Evolutionary conservation across 1,284 basidiomycete species (phyloP).

Genomic region (Wallemia ichthyophaga): DNA sequence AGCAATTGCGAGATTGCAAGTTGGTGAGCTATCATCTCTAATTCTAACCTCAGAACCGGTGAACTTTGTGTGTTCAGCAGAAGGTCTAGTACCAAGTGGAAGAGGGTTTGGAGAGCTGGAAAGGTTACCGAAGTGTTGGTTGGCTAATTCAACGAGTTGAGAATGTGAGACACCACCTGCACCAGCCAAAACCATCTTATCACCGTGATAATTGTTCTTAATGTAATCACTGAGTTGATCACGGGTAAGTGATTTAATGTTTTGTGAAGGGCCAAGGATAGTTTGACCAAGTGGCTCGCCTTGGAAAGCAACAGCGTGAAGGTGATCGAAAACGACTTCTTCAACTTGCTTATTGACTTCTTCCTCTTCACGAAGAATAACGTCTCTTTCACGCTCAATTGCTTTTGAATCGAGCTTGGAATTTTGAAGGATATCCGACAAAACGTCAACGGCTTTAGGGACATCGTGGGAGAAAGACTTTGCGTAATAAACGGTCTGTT

Average conservation of each 20-base stretch:
- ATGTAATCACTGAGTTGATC: conserved; percentile 77
- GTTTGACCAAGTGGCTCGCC: conserved; percentile 81
- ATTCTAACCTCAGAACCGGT: conserved; percentile 85
- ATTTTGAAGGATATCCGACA: conserved; percentile 93
- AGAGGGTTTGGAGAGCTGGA: conserved; percentile 68
- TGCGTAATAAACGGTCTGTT: conserved; percentile 98
- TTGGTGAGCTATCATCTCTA: conserved; percentile 67
- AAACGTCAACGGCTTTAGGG: conserved; percentile 70
- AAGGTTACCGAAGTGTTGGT: conserved; percentile 70
- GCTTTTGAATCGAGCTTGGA: conserved; percentile 70
- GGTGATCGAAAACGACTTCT: conserved; percentile 95
- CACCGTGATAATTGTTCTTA: conserved; percentile 89
- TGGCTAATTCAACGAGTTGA: conserved; percentile 75
- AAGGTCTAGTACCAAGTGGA: conserved; percentile 38
- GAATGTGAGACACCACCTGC: conserved; percentile 80
- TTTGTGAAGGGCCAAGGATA: conserved; percentile 84
- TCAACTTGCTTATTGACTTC: conserved; percentile 96
- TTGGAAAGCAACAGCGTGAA: conserved; percentile 90
- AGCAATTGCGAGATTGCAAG: conserved; percentile 79
- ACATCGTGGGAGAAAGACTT: conserved; percentile 97
- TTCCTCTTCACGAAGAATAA: conserved; percentile 90
- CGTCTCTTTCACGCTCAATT: conserved; percentile 85
- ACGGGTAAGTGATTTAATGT: conserved; percentile 84
- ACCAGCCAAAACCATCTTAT: conserved; percentile 96
- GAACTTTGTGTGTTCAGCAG: conserved; percentile 46